Base-by-base conservation (phyloP, 2,329 filamentous ascomycete genomes). In the Botrytis aclada region DNA sequence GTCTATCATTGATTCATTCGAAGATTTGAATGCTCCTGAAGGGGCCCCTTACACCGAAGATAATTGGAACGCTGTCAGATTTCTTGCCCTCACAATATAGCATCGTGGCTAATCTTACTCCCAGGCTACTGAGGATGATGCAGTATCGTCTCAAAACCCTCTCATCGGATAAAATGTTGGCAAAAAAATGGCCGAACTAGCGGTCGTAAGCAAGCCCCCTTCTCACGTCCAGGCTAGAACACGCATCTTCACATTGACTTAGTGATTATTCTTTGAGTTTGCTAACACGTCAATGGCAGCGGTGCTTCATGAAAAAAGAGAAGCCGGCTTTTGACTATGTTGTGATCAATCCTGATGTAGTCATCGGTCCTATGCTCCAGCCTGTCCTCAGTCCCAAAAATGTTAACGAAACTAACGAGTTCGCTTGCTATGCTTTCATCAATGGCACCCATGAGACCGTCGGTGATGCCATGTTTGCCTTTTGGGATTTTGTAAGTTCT, bases 371-470 rank as follows among this genome's bases (percentile, higher is more conserved):
- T 0, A 81, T 90, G 9, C 85, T 88, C 69, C 86, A 90, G 76
- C 88, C 88, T 74, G 84, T 93, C 5, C 85, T 88, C 74, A 86
- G 84, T 34, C 84, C 92, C 0, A 86, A 88, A 29, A 83, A 83
- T 4, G 83, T 94, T 75, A 94, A 94, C 82, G 92, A 90, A 1
- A 92, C 90, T 16, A 93, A 93, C 80, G 81, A 82, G 77, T 71
- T 71, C 56, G 83, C 85, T n/a, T 79, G 88, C 71, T 86, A 86
- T n/a, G 81, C 83, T 47, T 80, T 87, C 39, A 79, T 89, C n/a
- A 80, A 80, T 32, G 88, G 88, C 64, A 82, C 82, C 70, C 88
- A 86, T 85, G 84, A 70, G 22, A 51, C 51, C 82, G 34, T 72
- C 37, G 66, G 66, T n/a, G 56, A 47, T 32, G 56, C 43, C 22